A percentile compares a stretch with the other conserved stretches of the same genome.
phyloP scores from a whole-genome alignment of 257 asterid genomes.

The Craterostigma plantagineum region DNA sequence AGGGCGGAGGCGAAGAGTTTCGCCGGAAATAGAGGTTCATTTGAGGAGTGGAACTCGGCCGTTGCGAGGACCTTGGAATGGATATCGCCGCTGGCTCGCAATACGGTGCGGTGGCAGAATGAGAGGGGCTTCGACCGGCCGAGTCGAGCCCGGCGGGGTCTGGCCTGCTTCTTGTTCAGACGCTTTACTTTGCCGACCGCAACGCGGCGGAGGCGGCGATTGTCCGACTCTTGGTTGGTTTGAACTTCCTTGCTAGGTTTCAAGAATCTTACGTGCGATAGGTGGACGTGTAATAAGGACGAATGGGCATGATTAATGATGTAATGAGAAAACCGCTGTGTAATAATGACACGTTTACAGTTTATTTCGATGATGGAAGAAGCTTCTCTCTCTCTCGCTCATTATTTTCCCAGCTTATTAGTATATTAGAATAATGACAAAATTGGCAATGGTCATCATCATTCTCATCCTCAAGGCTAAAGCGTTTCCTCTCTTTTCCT shows the following conservation, averaged over 20 bases:
- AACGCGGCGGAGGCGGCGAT: slow-evolving; percentile 39
- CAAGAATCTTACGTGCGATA: slow-evolving; percentile 22
- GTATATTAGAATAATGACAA: no score
- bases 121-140: slow-evolving; percentile 60
- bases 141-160: slow-evolving; percentile 25
- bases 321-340: no score
- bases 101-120: slow-evolving; percentile 58
- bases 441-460: no score
- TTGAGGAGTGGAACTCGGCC: slow-evolving; percentile 29
- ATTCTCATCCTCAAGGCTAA: no score
- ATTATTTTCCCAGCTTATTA: no score
- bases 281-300: slow-evolving; percentile 11
- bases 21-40: slow-evolving; percentile 9
- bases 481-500: no score
- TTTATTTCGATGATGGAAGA: no score
- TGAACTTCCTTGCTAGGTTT: slow-evolving; percentile 41
- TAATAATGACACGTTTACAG: no score
- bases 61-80: slow-evolving; percentile 41
- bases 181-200: slow-evolving; percentile 57
- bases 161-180: slow-evolving; percentile 64
- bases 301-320: no score
- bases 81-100: slow-evolving; percentile 68
- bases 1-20: slow-evolving; percentile 27
- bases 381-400: no score
- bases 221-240: slow-evolving; percentile 42